Conservation (phyloP, 2,329 filamentous ascomycete species). For the Calonectria henricotiae region DNA sequence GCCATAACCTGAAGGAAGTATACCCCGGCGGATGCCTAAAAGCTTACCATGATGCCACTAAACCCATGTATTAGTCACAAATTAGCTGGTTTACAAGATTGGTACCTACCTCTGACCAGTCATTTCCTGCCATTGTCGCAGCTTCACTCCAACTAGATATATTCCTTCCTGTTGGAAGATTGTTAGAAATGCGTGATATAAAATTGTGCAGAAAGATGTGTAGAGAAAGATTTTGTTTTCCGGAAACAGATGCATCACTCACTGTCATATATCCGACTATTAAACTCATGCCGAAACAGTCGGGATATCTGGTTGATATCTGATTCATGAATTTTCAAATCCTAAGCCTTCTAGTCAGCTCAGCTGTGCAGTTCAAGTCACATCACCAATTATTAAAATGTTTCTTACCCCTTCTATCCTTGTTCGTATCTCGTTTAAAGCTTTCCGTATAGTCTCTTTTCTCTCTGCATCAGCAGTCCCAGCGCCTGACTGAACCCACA, state of each 20-base stretch:
- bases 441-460: slow-evolving; percentile 55
- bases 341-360: slow-evolving; percentile 51
- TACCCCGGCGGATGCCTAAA: background rate
- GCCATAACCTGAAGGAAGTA: too few relatives aligned
- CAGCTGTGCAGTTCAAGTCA: background rate
- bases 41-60: slow-evolving; percentile 54
- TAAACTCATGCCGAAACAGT: slow-evolving; percentile 38
- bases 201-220: background rate
- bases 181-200: background rate
- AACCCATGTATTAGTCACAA: slow-evolving; percentile 22
- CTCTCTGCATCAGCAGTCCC: slow-evolving; percentile 58
- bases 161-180: background rate
- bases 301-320: slow-evolving; percentile 30
- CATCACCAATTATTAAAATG: fast-evolving
- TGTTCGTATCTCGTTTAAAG: slow-evolving; percentile 55
- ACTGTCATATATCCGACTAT: slow-evolving; percentile 36
- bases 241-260: background rate
- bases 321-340: slow-evolving; percentile 25
- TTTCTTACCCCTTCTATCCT: slow-evolving; percentile 54
- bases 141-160: slow-evolving; percentile 38
- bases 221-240: too few relatives aligned
- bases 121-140: slow-evolving; percentile 51
- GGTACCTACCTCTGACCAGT: slow-evolving; percentile 59
- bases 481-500: slow-evolving; percentile 65
- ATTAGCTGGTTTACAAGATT: background rate